Percentiles rank a stretch among this genome's conserved stretches.
phyloP scores from a whole-genome alignment of 257 asterid genomes.

The Nicotiana otophora region DNA sequence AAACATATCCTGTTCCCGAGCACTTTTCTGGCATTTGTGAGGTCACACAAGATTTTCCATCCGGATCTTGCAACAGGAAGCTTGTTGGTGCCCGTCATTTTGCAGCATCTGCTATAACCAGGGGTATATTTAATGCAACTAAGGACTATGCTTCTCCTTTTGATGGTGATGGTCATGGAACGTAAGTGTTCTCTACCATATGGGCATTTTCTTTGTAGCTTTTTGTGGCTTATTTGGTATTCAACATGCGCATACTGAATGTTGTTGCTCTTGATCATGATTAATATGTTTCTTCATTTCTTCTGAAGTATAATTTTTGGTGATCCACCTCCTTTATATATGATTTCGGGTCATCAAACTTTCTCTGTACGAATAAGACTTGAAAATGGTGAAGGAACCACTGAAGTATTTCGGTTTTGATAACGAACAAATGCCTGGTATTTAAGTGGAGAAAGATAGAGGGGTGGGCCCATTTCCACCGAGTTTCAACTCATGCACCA shows the following conservation, averaged over 20 bases:
- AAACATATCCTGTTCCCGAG: constrained; percentile 70
- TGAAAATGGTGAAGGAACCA: neutral
- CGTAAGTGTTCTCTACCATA: constrained; percentile 48
- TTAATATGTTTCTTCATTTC: neutral
- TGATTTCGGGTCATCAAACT: neutral
- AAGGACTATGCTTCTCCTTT: constrained; percentile 95
- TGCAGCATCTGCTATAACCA: constrained; percentile 95
- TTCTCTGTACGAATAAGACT: neutral
- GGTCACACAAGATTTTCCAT: constrained; percentile 90
- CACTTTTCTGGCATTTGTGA: constrained; percentile 94
- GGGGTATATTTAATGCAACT: constrained; percentile 93
- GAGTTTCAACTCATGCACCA: neutral
- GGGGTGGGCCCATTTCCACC: neutral
- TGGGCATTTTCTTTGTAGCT: neutral
- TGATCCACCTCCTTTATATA: neutral
- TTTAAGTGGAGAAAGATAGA: neutral
- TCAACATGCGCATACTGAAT: neutral
- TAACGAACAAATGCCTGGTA: neutral
- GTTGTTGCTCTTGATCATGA: neutral
- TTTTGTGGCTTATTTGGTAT: neutral
- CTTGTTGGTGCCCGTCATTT: constrained; percentile 97
- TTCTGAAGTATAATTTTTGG: neutral
- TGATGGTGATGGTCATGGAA: constrained; percentile 99
- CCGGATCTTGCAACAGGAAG: constrained; percentile 97
- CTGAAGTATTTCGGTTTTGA: neutral